Conservation (phyloP, 768 basidiomycete species). For the Naganishia vaughanmartiniae region DNA sequence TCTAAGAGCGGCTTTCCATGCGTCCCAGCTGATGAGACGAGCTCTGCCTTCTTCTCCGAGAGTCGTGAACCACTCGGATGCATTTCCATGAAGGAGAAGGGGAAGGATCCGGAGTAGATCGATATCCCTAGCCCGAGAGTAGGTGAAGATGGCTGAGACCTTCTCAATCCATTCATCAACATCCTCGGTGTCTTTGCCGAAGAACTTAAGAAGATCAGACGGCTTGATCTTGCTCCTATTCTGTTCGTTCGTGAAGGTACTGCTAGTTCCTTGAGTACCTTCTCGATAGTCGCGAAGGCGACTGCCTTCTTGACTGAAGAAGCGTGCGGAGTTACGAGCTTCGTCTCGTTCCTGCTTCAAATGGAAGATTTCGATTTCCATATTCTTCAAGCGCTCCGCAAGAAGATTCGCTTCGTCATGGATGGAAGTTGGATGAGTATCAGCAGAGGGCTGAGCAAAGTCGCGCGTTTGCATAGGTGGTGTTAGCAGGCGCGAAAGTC, state of each 20-base stretch:
- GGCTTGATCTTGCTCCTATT: slow-evolving; percentile 15
- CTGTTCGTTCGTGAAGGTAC: not conserved
- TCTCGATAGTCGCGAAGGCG: not conserved
- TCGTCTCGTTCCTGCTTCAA: not conserved
- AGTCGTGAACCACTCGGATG: slow-evolving; percentile 11
- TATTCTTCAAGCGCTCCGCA: not conserved
- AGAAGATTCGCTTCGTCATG: not conserved
- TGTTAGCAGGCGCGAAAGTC: no score
- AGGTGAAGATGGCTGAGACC: not conserved
- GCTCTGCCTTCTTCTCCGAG: slow-evolving; percentile 1
- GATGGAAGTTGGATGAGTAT: not conserved
- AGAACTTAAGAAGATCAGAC: slow-evolving; percentile 25
- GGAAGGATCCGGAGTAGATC: no score
- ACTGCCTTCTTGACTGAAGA: not conserved
- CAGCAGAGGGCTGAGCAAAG: not conserved
- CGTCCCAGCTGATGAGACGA: not conserved
- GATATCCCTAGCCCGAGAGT: not conserved
- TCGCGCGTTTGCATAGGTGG: no score
- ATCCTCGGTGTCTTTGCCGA: slow-evolving; percentile 9
- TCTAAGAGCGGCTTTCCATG: slow-evolving; percentile 11
- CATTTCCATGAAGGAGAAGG: slow-evolving; percentile 8
- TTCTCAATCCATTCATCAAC: slow-evolving; percentile 13
- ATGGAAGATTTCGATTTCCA: not conserved
- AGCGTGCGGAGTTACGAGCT: not conserved
- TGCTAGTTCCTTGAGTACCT: not conserved